Conservation (phyloP, 139 green algal genomes). For the Yamagishiella unicocca region DNA sequence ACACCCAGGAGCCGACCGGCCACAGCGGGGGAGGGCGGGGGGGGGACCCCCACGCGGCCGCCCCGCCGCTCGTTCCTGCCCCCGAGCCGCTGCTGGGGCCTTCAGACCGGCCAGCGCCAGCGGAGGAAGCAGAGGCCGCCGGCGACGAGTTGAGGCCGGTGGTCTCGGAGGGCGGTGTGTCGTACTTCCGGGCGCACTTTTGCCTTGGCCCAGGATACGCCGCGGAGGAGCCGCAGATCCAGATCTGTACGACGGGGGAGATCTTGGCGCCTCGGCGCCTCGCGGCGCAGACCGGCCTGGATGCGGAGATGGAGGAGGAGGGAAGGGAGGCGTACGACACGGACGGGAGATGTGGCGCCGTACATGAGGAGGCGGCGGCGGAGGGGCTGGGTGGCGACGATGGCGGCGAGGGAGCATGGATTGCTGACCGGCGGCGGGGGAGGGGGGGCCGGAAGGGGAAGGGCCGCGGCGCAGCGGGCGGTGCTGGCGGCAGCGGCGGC, state of each 20-base stretch:
- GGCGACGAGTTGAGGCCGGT: not conserved
- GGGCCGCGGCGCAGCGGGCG: not conserved
- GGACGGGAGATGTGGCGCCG: no score
- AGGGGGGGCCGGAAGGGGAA: not conserved
- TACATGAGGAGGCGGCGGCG: no score
- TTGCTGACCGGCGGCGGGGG: not conserved
- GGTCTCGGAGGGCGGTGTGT: not conserved
- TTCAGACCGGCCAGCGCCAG: not conserved
- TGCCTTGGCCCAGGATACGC: conserved; percentile 10
- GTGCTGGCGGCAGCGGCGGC: not conserved
- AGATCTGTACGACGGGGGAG: not conserved
- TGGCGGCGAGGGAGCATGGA: not conserved
- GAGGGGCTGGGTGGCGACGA: not conserved
- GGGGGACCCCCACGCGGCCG: no score
- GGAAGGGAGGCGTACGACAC: not conserved
- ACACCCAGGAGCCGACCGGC: no score
- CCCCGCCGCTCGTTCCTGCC: not conserved
- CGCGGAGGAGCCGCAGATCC: conserved; percentile 8
- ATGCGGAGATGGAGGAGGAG: not conserved
- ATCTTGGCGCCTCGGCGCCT: not conserved
- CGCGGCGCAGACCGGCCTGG: not conserved
- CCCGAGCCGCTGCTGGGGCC: not conserved
- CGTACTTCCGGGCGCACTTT: conserved; percentile 45
- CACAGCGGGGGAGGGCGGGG: no score
- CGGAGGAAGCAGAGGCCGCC: not conserved